Evolutionary conservation across 148 eudicot species (phyloP), one percentile per base, ranked within the genome.

Genomic region (Cornus suecica): DNA sequence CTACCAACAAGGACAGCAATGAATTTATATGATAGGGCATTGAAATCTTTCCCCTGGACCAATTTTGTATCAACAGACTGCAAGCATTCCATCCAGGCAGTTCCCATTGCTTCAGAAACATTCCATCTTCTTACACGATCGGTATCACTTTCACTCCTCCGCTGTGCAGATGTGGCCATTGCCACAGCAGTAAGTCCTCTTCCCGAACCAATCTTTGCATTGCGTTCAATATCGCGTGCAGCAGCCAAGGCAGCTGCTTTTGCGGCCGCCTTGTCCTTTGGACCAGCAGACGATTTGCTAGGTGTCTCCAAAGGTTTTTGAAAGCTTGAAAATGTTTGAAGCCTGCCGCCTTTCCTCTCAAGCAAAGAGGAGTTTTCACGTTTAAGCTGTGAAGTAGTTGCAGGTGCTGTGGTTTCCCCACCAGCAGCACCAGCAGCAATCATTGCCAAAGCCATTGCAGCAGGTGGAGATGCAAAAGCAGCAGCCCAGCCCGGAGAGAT

Each of bases 101-200:
- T 93, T 85, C 92, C 97, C 99, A 96, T 96, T 70, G 99, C 98
- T 85, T 96, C 99, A 78, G 97, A 82, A 65, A 91, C 82, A 78
- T 87, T 93, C 99, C 99, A 96, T 86, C 99, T 88, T 74, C 80
- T 85, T 66, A 91, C 99, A 69, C 99, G 94, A 48, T 86, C 99
- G 82, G 77, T 84, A 77, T 96, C 99, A 82, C 92, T 87, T 65
- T 76, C 81, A 83, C 84, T 88, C 84, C 98, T 88, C 73, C 99
- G 86, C 67, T 96, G 98, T 54, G 91, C 88, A 76, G 99, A 87
- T 62, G 99, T 96, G 72, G 99, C 99, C 99, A 96, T 96, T 80
- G 99, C 99, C 79, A 96, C 99, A 73, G 99, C 99, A 87, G 98
- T 96, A 48, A 96, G 94, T 75, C 99, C 99, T 86, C 99, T 89